A percentile compares a stretch with the other conserved stretches of the same genome.
Evolutionary conservation across 345 rosid species (phyloP).

Genomic region (Camelina hispida): DNA sequence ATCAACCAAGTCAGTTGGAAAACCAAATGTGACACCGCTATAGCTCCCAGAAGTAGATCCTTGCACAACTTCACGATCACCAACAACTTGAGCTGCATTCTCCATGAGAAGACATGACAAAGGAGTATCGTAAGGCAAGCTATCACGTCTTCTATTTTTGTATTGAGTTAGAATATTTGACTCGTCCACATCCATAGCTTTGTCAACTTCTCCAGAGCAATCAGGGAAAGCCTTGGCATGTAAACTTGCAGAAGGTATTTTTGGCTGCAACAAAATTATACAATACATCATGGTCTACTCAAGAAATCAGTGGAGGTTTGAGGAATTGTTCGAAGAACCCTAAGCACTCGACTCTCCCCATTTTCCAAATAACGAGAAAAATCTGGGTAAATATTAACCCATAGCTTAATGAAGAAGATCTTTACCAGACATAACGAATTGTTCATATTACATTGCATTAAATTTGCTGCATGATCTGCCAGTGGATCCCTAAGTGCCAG

Average conservation of each 20-base stretch:
- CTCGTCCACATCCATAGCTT: conserved; percentile 46
- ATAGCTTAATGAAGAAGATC: conserved; percentile 22
- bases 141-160: conserved; percentile 39
- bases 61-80: conserved; percentile 49
- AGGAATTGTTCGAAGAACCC: conserved; percentile 10
- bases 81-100: conserved; percentile 44
- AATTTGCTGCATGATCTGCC: conserved; percentile 49
- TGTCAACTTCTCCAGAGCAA: conserved; percentile 48
- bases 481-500: conserved; percentile 61
- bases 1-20: conserved; percentile 36
- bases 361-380: conserved; percentile 15
- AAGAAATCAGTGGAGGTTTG: conserved; percentile 23
- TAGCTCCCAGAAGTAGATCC: conserved; percentile 47
- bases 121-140: conserved; percentile 44
- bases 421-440: conserved; percentile 58
- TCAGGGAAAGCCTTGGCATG: conserved; percentile 49
- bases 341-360: conserved; percentile 24
- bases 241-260: conserved; percentile 49
- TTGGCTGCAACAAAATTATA: conserved; percentile 54
- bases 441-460: conserved; percentile 52
- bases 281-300: conserved; percentile 30
- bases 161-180: conserved; percentile 46
- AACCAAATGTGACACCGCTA: conserved; percentile 44
- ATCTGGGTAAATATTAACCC: conserved; percentile 5
- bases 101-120: conserved; percentile 43